These are phyloP conservation scores for Filobasidium uniguttulatum DNA, from an alignment of 1,284 basidiomycete genomes.

Conservation along the genomic window DNA sequence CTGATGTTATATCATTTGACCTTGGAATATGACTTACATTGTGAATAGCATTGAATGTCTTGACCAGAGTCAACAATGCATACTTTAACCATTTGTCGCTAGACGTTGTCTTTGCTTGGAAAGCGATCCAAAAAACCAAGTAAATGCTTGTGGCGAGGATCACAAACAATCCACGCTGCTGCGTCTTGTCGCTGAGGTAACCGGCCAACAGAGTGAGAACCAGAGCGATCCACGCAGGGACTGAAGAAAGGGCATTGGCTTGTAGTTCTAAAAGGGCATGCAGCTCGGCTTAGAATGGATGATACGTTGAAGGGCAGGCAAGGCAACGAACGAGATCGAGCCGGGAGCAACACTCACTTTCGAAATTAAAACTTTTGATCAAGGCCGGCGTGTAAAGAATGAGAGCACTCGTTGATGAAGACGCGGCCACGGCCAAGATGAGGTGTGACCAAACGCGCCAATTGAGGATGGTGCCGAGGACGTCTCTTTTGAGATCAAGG, in stretches of 20 bases:
- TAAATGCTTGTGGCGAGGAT: conserved; percentile 12
- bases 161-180: conserved; percentile 16
- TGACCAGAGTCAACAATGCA: conserved; percentile 20
- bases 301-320: too few species aligned
- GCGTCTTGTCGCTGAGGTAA: conserved; percentile 15
- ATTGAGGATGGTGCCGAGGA: neutral
- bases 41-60: conserved; percentile 22
- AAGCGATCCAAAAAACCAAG: conserved; percentile 20
- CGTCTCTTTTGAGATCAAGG: neutral
- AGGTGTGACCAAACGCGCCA: conserved; percentile 1
- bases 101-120: conserved; percentile 24
- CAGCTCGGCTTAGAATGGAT: too few species aligned
- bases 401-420: conserved; percentile 23
- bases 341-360: too few species aligned
- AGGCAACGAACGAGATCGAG: too few species aligned
- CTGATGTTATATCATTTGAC: too few species aligned
- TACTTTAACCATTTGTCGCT: conserved; percentile 19
- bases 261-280: conserved; percentile 17
- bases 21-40: too few species aligned
- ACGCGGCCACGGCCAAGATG: conserved; percentile 21
- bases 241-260: conserved; percentile 23
- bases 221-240: conserved; percentile 19
- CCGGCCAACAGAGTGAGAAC: conserved; percentile 15
- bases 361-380: too few species aligned
- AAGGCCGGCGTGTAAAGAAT: too few species aligned